These are phyloP conservation scores for Candolleomyces eurysporus DNA, from an alignment of 768 basidiomycete species.

Conservation along the genomic window DNA sequence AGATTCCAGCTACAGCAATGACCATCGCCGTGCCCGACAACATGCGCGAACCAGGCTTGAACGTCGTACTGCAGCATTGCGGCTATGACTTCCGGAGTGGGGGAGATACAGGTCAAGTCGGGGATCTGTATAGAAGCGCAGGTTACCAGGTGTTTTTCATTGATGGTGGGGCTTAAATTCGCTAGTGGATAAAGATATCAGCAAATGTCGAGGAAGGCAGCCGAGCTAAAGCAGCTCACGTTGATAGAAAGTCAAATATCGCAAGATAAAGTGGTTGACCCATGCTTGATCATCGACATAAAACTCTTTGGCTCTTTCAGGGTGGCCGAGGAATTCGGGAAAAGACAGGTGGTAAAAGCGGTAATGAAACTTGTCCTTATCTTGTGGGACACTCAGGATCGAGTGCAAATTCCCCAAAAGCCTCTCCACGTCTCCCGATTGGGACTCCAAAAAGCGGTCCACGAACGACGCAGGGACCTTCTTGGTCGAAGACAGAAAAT, in stretches of 20 bases:
- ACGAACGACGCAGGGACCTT: not conserved
- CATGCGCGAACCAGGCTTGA: not conserved
- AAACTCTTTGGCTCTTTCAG: not conserved
- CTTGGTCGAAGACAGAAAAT: not conserved
- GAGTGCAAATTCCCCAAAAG: conserved; percentile 1
- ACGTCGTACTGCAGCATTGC: not conserved
- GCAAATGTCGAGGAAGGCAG: not conserved
- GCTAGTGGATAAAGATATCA: not conserved
- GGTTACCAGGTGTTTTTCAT: not conserved
- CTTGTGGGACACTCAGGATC: not conserved
- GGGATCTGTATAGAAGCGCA: not conserved
- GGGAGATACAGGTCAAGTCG: not conserved
- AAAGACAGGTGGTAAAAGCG: not conserved
- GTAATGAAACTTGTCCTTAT: not conserved
- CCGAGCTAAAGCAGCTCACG: not conserved
- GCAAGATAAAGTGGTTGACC: not conserved
- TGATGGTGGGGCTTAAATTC: not conserved
- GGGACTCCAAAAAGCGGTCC: not conserved
- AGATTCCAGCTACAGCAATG: not conserved
- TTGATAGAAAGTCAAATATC: not conserved
- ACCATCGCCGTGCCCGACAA: not conserved
- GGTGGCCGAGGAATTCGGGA: not conserved
- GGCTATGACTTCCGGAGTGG: not conserved
- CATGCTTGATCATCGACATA: not conserved
- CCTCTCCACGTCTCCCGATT: not conserved